phyloP scores from a whole-genome alignment of 257 asterid genomes.

The Solanum pinnatisectum region DNA sequence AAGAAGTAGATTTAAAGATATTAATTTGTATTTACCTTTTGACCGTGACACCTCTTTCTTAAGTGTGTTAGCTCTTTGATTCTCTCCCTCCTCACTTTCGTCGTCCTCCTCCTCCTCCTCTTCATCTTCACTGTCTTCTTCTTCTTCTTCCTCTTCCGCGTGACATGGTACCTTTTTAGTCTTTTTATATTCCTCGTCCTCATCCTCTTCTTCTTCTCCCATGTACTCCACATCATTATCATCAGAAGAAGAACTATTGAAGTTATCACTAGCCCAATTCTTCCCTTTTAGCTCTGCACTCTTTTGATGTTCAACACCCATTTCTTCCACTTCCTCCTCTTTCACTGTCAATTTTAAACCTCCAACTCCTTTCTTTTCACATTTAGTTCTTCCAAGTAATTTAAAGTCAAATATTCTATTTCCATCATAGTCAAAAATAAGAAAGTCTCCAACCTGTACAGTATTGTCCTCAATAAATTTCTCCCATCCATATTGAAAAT shows the following conservation, averaged over 20 bases:
- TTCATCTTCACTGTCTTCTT: background rate
- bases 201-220: background rate
- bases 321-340: background rate
- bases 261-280: background rate
- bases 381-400: background rate
- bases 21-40: background rate
- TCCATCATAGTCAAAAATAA: background rate
- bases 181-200: background rate
- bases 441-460: background rate
- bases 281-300: background rate
- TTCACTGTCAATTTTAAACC: background rate
- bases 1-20: background rate
- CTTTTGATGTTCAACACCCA: background rate
- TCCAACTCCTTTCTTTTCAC: background rate
- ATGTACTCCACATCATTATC: background rate
- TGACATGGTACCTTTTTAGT: background rate
- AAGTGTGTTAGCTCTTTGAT: background rate
- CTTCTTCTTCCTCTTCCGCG: background rate
- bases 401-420: background rate
- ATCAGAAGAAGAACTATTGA: background rate
- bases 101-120: background rate
- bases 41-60: background rate
- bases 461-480: background rate
- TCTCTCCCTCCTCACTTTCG: background rate
- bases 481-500: constrained; percentile 1